Evolutionary conservation across 1,284 basidiomycete species (phyloP).

Genomic region (Leccinum colubrinum): DNA sequence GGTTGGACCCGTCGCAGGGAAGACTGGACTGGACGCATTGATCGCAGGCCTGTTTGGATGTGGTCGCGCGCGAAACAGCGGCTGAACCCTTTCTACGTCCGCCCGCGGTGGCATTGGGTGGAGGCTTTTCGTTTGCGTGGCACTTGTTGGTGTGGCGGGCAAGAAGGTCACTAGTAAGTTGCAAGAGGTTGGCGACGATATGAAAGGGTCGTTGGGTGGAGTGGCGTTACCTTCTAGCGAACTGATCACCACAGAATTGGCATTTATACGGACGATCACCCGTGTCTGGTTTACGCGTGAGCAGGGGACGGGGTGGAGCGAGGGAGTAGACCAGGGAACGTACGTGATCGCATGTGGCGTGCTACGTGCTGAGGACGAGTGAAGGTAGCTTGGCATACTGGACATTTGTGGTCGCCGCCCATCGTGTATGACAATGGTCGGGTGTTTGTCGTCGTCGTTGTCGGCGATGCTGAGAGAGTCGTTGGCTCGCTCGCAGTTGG

Average conservation of each 20-base stretch:
- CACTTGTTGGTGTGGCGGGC: constrained; percentile 90
- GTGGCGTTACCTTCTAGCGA: constrained; percentile 71
- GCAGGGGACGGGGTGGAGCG: constrained; percentile 13
- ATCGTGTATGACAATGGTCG: constrained; percentile 33
- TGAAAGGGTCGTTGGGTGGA: neutral
- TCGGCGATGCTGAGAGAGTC: constrained; percentile 13
- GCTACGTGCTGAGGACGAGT: constrained; percentile 90
- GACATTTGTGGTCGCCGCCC: constrained; percentile 73
- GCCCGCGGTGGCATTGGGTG: constrained; percentile 35
- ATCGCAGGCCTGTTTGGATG: constrained; percentile 80
- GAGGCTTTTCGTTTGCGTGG: constrained; percentile 72
- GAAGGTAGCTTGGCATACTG: constrained; percentile 85
- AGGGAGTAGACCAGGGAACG: constrained; percentile 34
- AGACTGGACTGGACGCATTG: constrained; percentile 82
- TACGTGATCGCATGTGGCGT: constrained; percentile 86
- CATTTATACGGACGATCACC: constrained; percentile 91
- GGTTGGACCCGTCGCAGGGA: constrained; percentile 79
- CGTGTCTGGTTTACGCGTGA: constrained; percentile 52
- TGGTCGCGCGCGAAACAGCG: constrained; percentile 66
- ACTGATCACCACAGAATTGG: constrained; percentile 85
- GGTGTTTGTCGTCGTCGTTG: constrained; percentile 2
- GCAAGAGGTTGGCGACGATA: neutral
- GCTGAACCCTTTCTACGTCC: constrained; percentile 55
- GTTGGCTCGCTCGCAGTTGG: constrained; percentile 18
- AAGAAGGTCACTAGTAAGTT: constrained; percentile 65